A percentile compares a stretch with the other conserved stretches of the same genome.
Evolutionary conservation across 208 protist species (phyloP).

Genomic region (Acanthamoeba healyi): DNA sequence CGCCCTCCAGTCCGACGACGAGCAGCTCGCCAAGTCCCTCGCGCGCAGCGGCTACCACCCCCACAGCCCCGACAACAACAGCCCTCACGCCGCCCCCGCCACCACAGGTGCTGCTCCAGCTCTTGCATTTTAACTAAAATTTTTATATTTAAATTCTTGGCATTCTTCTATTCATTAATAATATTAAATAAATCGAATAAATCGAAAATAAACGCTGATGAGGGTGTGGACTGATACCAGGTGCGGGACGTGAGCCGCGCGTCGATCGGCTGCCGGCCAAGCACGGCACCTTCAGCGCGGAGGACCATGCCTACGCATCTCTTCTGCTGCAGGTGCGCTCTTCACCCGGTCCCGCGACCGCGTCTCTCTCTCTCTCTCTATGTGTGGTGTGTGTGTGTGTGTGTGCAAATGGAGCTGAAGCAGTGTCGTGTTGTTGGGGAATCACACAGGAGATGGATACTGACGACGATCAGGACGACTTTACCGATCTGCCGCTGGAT

Average conservation of each 20-base stretch:
- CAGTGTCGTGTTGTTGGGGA: neutral
- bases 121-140: neutral
- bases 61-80: neutral
- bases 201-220: no score
- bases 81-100: neutral
- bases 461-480: neutral
- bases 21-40: neutral
- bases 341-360: no score
- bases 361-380: no score
- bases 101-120: neutral
- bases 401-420: no score
- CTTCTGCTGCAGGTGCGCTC: neutral
- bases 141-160: neutral
- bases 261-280: neutral
- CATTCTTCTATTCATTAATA: neutral
- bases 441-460: neutral
- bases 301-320: neutral
- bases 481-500: neutral
- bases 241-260: neutral
- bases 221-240: no score
- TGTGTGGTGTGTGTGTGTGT: no score
- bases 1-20: slow-evolving; percentile 9
- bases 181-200: neutral
- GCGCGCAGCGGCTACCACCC: slow-evolving; percentile 16
- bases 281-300: neutral